A percentile compares a stretch with the other conserved stretches of the same genome.
Evolutionary conservation across 1,284 basidiomycete species (phyloP).

Genomic region (Ceratobasidium papillatum): DNA sequence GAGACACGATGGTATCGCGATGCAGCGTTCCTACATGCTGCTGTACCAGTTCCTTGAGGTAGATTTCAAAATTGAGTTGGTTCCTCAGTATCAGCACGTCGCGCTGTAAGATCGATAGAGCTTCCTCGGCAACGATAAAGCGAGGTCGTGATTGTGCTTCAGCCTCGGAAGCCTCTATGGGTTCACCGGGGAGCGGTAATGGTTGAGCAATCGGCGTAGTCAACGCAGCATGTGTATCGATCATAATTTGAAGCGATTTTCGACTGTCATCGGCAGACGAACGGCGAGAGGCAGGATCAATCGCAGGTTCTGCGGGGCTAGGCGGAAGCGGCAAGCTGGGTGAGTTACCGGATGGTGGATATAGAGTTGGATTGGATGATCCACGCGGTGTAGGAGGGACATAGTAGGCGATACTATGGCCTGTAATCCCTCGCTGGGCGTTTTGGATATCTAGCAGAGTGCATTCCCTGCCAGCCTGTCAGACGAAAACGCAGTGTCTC

Average conservation of each 20-base stretch:
- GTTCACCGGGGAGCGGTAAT: slow-evolving; percentile 50
- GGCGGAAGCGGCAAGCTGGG: slow-evolving; percentile 30
- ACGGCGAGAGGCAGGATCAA: slow-evolving; percentile 29
- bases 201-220: slow-evolving; percentile 47
- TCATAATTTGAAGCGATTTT: slow-evolving; percentile 75
- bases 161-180: slow-evolving; percentile 68
- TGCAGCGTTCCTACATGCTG: slow-evolving; percentile 80
- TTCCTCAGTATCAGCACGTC: slow-evolving; percentile 76
- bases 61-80: slow-evolving; percentile 83
- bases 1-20: slow-evolving; percentile 72
- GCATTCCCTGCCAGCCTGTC: slow-evolving; percentile 57
- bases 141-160: slow-evolving; percentile 60
- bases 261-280: slow-evolving; percentile 47
- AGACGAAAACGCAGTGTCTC: neutral
- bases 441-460: slow-evolving; percentile 73
- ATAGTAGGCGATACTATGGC: slow-evolving; percentile 34
- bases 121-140: slow-evolving; percentile 54
- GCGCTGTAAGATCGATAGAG: slow-evolving; percentile 72
- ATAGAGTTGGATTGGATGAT: neutral
- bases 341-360: slow-evolving; percentile 29
- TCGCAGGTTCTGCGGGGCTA: slow-evolving; percentile 11
- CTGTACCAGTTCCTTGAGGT: slow-evolving; percentile 79
- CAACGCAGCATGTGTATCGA: slow-evolving; percentile 70
- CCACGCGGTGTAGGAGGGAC: slow-evolving; percentile 30
- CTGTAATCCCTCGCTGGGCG: slow-evolving; percentile 44